These are phyloP conservation scores for Lipomyces orientalis DNA, from an alignment of 805 yeast genomes.

Conservation along the genomic window DNA sequence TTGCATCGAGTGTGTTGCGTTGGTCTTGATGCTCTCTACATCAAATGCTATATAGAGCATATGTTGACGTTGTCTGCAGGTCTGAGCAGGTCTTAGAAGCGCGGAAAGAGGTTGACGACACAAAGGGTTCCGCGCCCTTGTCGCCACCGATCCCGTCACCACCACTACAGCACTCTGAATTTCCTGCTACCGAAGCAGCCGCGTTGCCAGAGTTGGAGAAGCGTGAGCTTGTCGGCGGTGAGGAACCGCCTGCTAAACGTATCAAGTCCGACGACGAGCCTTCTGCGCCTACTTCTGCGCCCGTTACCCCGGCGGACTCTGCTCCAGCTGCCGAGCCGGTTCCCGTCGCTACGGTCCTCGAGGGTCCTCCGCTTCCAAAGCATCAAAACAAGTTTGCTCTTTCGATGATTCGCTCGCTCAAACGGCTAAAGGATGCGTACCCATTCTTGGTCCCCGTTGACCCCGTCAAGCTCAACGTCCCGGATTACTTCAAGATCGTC, in stretches of 20 bases:
- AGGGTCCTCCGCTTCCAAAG: slow-evolving; percentile 43
- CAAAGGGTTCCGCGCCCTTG: slow-evolving; percentile 30
- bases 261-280: slow-evolving; percentile 22
- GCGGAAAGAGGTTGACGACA: slow-evolving; percentile 9
- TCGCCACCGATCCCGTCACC: slow-evolving; percentile 38
- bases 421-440: slow-evolving; percentile 86
- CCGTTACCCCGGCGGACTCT: slow-evolving; percentile 15
- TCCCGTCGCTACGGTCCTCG: slow-evolving; percentile 1
- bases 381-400: slow-evolving; percentile 85
- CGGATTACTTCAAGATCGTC: slow-evolving; percentile 84
- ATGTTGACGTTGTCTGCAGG: background rate
- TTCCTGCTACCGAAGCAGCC: background rate
- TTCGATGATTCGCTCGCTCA: slow-evolving; percentile 82
- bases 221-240: slow-evolving; percentile 17
- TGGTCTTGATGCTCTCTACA: background rate
- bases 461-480: slow-evolving; percentile 83
- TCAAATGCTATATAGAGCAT: background rate
- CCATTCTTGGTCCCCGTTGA: slow-evolving; percentile 94
- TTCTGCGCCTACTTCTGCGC: slow-evolving; percentile 16
- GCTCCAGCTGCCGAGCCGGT: slow-evolving; percentile 7
- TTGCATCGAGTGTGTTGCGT: slow-evolving; percentile 1
- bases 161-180: slow-evolving; percentile 29
- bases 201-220: slow-evolving; percentile 7
- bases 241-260: slow-evolving; percentile 34
- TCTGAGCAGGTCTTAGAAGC: background rate